These are phyloP conservation scores for Paramecium sexaurelia DNA, from an alignment of 73 alveolate species.

Conservation along the genomic window DNA sequence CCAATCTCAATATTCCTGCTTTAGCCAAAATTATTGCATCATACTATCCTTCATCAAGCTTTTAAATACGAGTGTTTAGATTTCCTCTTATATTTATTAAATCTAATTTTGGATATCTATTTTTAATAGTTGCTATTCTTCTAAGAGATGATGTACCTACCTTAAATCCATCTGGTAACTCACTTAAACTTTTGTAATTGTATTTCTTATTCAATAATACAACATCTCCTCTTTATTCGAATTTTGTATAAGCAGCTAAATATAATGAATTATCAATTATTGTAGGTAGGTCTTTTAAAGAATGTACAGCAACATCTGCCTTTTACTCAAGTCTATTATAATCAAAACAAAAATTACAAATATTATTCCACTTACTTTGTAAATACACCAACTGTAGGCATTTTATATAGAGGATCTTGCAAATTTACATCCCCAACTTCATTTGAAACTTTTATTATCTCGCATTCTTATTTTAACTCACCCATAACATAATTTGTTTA, in stretches of 20 bases:
- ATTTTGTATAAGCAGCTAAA: constrained; percentile 74
- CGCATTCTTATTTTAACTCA: constrained; percentile 27
- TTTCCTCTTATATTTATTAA: constrained; percentile 75
- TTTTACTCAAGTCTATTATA: constrained; percentile 59
- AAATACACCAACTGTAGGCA: constrained; percentile 78
- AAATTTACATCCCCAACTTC: constrained; percentile 74
- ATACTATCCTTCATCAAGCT: constrained; percentile 70
- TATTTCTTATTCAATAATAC: constrained; percentile 42
- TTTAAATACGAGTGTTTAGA: constrained; percentile 74
- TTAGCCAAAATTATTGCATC: constrained; percentile 82
- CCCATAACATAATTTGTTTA: constrained; percentile 67
- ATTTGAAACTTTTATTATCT: neutral
- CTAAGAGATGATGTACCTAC: constrained; percentile 78
- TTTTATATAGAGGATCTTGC: constrained; percentile 69
- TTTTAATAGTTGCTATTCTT: constrained; percentile 70
- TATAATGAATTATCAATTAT: constrained; percentile 36
- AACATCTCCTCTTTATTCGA: constrained; percentile 70
- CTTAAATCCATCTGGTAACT: constrained; percentile 72
- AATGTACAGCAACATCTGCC: constrained; percentile 79
- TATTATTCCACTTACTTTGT: constrained; percentile 73
- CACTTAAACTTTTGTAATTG: constrained; percentile 54
- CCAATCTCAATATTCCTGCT: constrained; percentile 80
- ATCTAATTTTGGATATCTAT: constrained; percentile 67
- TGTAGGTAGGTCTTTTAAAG: constrained; percentile 82
- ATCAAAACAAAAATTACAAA: constrained; percentile 5